Base-by-base conservation (phyloP, 331 rosid genomes). In the Arachis monticola region DNA sequence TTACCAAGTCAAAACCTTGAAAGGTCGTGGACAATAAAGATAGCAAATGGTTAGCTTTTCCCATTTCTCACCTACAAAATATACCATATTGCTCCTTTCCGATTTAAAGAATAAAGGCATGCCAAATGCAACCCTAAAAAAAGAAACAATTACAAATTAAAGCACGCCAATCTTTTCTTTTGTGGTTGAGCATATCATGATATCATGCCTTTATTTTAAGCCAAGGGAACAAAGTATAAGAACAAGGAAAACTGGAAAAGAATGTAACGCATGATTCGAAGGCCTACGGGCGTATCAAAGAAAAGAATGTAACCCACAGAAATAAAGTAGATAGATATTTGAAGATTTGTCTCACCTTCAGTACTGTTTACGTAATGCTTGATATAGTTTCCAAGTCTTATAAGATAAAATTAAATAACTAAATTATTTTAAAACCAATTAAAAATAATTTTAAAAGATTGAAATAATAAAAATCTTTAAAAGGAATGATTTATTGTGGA, bases 71-170 rank as follows among this genome's bases (percentile, higher is more conserved):
- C 55, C 30, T 44, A 53, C 52, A 6, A 51, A 69, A 27, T 27
- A 42, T 50, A 14, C 35, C 46, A 53, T 11, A 7, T 51, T 7
- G 5, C 47, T 72, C 64, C 69, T 78, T 64, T 64, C 12, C 3
- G 2, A 77, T 78, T 78, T 72, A 72, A 44, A 42, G 58, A 72
- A 60, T n/a, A 45, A 72, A 72, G 72, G 78, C 14, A 47, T 35
- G 56, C 5, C 48, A 44, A 44, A 44, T 6, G 48, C 1, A 44
- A 44, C 48, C 48, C 48, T 1, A 44, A 44, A 5, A 44, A 44
- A 44, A 44, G 48, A 17, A 44, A 44, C 48, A 44, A 44, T 5
- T 44, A 44, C 44, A 65, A 72, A 60, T n/a, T 59, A 72, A 72
- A 79, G 78, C 14, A 47, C 22, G 14, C 11, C 56, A 47, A 17